These are phyloP conservation scores for Trichoderma virens DNA, from an alignment of 495 filamentous ascomycete genomes.

Conservation along the genomic window DNA sequence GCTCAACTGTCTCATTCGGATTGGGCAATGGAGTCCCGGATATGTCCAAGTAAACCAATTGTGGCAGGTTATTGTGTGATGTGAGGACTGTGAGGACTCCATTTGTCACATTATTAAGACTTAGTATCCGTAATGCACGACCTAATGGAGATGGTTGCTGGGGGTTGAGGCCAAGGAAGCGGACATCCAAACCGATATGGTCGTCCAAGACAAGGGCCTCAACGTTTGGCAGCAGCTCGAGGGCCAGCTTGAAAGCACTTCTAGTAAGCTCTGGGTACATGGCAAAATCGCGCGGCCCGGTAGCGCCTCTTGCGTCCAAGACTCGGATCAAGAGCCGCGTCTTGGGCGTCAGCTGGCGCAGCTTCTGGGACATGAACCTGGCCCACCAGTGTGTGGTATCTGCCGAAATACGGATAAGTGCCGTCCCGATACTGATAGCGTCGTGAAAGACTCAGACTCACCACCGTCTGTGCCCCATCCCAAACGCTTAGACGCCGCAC, in stretches of 20 bases:
- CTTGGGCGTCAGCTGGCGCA: slow-evolving; percentile 17
- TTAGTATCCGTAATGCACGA: slow-evolving; percentile 22
- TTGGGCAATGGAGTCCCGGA: too few relatives aligned
- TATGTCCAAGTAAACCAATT: slow-evolving; percentile 37
- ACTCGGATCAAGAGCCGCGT: slow-evolving; percentile 26
- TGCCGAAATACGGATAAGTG: neutral
- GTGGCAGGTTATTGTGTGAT: slow-evolving; percentile 19
- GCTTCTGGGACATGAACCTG: slow-evolving; percentile 27
- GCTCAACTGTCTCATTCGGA: too few relatives aligned
- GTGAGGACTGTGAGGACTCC: slow-evolving; percentile 26
- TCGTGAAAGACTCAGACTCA: slow-evolving; percentile 15
- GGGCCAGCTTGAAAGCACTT: slow-evolving; percentile 21
- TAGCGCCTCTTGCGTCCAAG: slow-evolving; percentile 29
- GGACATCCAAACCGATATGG: slow-evolving; percentile 26
- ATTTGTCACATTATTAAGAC: slow-evolving; percentile 24
- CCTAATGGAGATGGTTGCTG: slow-evolving; percentile 10
- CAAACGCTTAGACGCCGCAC: slow-evolving; percentile 19
- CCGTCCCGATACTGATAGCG: neutral
- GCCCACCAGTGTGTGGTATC: slow-evolving; percentile 26
- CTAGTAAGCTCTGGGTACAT: slow-evolving; percentile 21
- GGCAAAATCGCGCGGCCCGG: slow-evolving; percentile 24
- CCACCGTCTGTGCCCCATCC: slow-evolving; percentile 27
- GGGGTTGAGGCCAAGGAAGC: neutral
- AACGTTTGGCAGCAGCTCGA: slow-evolving; percentile 26
- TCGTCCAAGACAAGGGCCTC: slow-evolving; percentile 33